A percentile compares a stretch with the other conserved stretches of the same genome.
These are phyloP conservation scores for Dactylellina sp. DNA, from an alignment of 2,329 filamentous ascomycete genomes.

Conservation along the genomic window DNA sequence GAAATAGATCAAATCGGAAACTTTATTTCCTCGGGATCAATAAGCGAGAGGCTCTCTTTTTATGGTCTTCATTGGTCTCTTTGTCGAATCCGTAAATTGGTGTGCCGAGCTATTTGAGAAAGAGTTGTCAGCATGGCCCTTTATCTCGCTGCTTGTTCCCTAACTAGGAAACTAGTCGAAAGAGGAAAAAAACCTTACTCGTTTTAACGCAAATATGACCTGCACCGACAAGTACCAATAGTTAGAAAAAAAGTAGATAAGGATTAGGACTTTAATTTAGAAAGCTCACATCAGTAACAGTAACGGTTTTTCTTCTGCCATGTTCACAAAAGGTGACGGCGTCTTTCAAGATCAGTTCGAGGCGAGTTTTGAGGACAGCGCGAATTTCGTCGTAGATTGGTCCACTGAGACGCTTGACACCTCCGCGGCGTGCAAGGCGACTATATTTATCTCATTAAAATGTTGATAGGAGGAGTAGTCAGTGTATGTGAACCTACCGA, in stretches of 20 bases:
- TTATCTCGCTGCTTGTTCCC: neutral
- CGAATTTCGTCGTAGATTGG: constrained; percentile 74
- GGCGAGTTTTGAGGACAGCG: constrained; percentile 66
- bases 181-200: constrained; percentile 64
- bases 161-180: neutral
- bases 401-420: constrained; percentile 78
- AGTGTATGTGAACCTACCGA: constrained; percentile 10
- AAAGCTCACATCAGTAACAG: constrained; percentile 70
- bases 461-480: neutral
- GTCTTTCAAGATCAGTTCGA: constrained; percentile 69
- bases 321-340: constrained; percentile 70
- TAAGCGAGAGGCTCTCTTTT: neutral
- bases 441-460: constrained; percentile 64
- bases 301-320: constrained; percentile 72
- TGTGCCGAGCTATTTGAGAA: constrained; percentile 18
- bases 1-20: neutral
- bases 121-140: neutral
- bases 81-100: constrained; percentile 48
- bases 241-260: neutral
- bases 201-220: constrained; percentile 69
- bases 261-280: constrained; percentile 4
- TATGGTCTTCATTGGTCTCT: neutral
- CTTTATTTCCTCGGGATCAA: constrained; percentile 7
- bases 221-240: constrained; percentile 60
- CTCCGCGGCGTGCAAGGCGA: constrained; percentile 78